Evolutionary conservation across 2,329 filamentous ascomycete genomes (phyloP).

Genomic region (Aspergillus texensis): DNA sequence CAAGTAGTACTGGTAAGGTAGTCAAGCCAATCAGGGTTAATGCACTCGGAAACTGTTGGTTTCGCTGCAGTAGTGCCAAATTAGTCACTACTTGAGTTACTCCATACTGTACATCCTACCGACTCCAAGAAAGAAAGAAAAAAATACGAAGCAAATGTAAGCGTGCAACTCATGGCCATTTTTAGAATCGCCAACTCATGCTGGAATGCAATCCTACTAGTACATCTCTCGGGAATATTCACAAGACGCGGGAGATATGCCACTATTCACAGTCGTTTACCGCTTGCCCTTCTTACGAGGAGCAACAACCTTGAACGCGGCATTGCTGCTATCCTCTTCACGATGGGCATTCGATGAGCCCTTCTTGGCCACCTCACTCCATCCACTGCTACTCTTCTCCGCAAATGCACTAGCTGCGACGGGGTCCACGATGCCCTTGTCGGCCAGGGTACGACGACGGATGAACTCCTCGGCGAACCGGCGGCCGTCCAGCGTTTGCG

Average conservation of each 20-base stretch:
- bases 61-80: no score
- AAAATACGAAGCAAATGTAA: background rate
- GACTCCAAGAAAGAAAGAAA: no score
- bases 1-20: no score
- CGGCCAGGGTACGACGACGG: slow-evolving; percentile 86
- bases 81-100: no score
- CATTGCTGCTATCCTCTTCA: slow-evolving; percentile 47
- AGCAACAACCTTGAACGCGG: slow-evolving; percentile 86
- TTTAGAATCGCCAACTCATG: background rate
- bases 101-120: no score
- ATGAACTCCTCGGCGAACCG: slow-evolving; percentile 95
- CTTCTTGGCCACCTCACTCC: slow-evolving; percentile 98
- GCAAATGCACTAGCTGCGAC: slow-evolving; percentile 57
- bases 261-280: slow-evolving; percentile 46
- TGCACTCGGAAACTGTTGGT: no score
- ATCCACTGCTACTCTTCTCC: slow-evolving; percentile 67
- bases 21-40: no score
- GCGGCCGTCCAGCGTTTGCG: slow-evolving; percentile 85
- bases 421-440: slow-evolving; percentile 81
- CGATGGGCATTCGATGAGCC: slow-evolving; percentile 57
- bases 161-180: background rate
- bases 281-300: slow-evolving; percentile 87
- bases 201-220: background rate
- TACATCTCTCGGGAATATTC: slow-evolving; percentile 6
- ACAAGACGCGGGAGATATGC: background rate